These are phyloP conservation scores for Aspergillus ellipticus DNA, from an alignment of 495 filamentous ascomycete genomes.

Conservation along the genomic window DNA sequence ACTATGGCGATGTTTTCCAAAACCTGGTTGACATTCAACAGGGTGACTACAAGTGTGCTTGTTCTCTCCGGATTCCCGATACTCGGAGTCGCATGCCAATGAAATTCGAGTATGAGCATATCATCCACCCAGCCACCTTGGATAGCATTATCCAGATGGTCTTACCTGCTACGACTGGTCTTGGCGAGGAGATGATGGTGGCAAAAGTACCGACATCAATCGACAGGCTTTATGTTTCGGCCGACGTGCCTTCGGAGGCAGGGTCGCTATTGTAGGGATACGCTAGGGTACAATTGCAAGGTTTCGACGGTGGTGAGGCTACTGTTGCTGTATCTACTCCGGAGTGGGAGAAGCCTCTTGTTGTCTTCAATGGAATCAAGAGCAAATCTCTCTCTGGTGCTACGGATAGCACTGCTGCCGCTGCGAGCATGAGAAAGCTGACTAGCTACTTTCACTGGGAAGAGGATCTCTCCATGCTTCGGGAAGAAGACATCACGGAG, in stretches of 20 bases:
- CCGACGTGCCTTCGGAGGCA: background rate
- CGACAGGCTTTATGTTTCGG: background rate
- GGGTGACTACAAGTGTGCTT: slow-evolving; percentile 1
- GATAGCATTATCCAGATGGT: slow-evolving; percentile 36
- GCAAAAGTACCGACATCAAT: background rate
- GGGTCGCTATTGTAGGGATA: background rate
- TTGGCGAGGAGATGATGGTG: background rate
- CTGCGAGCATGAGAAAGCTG: too few relatives aligned
- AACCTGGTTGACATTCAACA: slow-evolving; percentile 12
- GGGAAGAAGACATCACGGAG: too few relatives aligned
- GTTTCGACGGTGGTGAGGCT: background rate
- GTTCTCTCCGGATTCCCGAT: slow-evolving; percentile 29
- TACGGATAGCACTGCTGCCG: too few relatives aligned
- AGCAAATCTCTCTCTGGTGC: too few relatives aligned
- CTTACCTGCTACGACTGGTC: background rate
- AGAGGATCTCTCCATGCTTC: too few relatives aligned
- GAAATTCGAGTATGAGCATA: slow-evolving; percentile 28
- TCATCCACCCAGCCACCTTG: slow-evolving; percentile 37
- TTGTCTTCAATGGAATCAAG: background rate
- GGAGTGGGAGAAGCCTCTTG: background rate
- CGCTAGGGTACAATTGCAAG: background rate
- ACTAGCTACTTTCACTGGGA: too few relatives aligned
- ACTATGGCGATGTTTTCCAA: background rate
- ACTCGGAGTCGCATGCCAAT: slow-evolving; percentile 39
- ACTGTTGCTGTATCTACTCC: background rate